phyloP scores from a whole-genome alignment of 768 basidiomycete genomes.

The Baorangia bicolor region DNA sequence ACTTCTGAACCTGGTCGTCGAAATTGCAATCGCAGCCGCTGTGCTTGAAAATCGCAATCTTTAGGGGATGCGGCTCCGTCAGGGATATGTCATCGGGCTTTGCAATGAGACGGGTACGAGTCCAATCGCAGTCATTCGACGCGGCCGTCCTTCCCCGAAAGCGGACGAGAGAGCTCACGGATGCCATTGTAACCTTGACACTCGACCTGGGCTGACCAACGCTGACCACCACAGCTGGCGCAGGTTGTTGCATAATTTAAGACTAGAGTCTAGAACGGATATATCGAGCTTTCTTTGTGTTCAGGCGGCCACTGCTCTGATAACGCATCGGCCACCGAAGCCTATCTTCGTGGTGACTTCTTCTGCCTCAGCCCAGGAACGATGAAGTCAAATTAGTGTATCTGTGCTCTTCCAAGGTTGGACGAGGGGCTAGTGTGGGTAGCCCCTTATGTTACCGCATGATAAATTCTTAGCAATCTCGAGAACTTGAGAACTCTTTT shows the following conservation, averaged over 20 bases:
- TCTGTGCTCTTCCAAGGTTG: neutral
- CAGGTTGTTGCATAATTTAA: neutral
- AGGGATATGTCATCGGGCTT: constrained; percentile 3
- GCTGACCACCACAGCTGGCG: neutral
- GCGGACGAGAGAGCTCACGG: constrained; percentile 7
- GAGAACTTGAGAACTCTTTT: constrained; percentile 10
- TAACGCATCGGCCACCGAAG: constrained; percentile 6
- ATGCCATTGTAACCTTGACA: neutral
- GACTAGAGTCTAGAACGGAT: neutral
- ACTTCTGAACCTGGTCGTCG: neutral
- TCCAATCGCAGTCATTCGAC: neutral
- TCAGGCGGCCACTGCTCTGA: constrained; percentile 1
- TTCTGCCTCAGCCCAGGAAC: neutral
- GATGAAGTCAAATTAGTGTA: neutral
- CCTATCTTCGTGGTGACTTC: neutral
- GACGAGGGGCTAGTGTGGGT: too few species aligned
- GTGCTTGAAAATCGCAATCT: neutral
- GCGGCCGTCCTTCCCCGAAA: too few species aligned
- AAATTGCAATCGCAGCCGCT: neutral
- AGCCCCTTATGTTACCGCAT: neutral
- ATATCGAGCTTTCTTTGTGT: neutral
- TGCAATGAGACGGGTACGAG: neutral
- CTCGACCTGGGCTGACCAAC: neutral
- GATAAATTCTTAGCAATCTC: constrained; percentile 7
- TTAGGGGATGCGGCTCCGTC: constrained; percentile 11